phyloP scores from a whole-genome alignment of 2,329 filamentous ascomycete species.

The Ilyonectria mors-panacis region DNA sequence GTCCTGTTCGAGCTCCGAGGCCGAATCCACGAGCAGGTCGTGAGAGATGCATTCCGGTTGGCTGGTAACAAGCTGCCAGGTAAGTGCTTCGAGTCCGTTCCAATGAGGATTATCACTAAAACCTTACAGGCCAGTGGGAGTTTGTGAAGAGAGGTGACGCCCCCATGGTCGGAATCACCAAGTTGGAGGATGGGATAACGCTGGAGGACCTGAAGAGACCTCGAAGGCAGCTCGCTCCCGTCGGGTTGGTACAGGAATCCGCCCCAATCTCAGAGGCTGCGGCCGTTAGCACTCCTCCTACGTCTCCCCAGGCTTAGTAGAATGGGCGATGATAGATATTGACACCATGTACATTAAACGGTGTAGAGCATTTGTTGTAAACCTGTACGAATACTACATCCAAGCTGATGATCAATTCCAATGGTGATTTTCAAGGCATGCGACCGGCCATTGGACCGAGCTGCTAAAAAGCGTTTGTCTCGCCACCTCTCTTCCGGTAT shows the following conservation, averaged over 20 bases:
- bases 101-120: constrained; percentile 38
- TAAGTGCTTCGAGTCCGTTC: constrained; percentile 58
- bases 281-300: constrained; percentile 52
- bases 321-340: constrained; percentile 26
- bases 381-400: constrained; percentile 47
- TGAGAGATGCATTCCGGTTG: constrained; percentile 91
- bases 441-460: neutral
- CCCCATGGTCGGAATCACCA: constrained; percentile 92
- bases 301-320: constrained; percentile 49
- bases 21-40: constrained; percentile 93
- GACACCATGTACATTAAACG: constrained; percentile 45
- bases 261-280: constrained; percentile 52
- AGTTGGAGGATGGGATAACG: constrained; percentile 86
- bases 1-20: constrained; percentile 95
- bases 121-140: constrained; percentile 80
- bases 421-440: neutral
- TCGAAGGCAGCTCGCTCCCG: constrained; percentile 74
- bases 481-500: neutral
- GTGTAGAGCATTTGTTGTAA: constrained; percentile 43
- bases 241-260: constrained; percentile 53
- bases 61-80: constrained; percentile 96
- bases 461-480: no score
- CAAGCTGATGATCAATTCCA: constrained; percentile 19
- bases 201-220: constrained; percentile 87
- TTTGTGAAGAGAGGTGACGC: constrained; percentile 95